Base-by-base conservation (phyloP, 139 green algal genomes). In the Micractinium conductrix region DNA sequence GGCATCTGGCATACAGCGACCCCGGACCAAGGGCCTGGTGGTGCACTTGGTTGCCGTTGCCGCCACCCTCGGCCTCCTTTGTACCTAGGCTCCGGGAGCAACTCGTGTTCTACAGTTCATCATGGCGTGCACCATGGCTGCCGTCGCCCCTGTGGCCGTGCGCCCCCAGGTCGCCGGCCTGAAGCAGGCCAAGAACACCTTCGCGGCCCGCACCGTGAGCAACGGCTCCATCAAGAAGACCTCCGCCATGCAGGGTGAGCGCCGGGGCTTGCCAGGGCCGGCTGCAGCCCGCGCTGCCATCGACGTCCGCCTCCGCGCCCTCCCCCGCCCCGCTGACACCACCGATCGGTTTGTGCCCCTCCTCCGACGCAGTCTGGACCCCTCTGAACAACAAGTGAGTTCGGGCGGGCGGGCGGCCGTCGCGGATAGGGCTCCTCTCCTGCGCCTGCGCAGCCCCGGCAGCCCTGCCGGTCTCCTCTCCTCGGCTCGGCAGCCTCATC, bases 371-470 rank as follows among this genome's bases (percentile, higher is more conserved):
- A 83, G 88, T 93, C 62, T 93, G 89, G 89, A 83, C 62, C 19
- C 89, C 89, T 60, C 26, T 84, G 33, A 79, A 90, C 89, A 93
- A 93, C 92, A 94, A 92, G 72, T 88, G 79, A 84, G 75, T 45
- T 14, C 10, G 69, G 55, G 30, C 17, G 68, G 50, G 30, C 19
- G 35, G 37, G 45, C 21, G 30, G 37, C 35, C 3, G 2, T 62
- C 24, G 26, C 35, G 17, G 37, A 45, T 30, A 6, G 28, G 33
- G 12, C 2, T 5, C 40, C n/a, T 33, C n/a, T 30, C 30, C 8
- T 26, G 21, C 22, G 33, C 50, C n/a, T n/a, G n/a, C n/a, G n/a
- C n/a, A n/a, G 42, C 33, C 12, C 42, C 24, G 9, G 37, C 55
- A 68, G 17, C 37, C 9, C 42, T 71, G 16, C 12, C n/a, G 35